phyloP scores from a whole-genome alignment of 352 stramenopile genomes.

The Phytophthora cryptogea region DNA sequence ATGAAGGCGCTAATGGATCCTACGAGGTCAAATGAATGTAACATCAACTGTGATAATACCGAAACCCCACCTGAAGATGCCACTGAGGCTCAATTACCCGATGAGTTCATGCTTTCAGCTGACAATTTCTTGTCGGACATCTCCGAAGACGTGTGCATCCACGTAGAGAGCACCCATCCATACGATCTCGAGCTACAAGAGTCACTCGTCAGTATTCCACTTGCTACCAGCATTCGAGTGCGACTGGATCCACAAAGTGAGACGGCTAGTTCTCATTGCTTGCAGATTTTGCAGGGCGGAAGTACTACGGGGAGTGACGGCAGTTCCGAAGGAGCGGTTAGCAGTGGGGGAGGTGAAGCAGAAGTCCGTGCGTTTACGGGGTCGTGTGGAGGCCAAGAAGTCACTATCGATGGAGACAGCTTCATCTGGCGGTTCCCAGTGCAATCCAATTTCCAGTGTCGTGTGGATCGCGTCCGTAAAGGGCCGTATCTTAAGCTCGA shows the following conservation, averaged over 20 bases:
- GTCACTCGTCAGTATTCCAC: conserved; percentile 74
- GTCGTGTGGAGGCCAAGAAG: conserved; percentile 77
- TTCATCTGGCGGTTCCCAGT: conserved; percentile 90
- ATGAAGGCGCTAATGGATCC: conserved; percentile 84
- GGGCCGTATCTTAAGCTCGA: conserved; percentile 91
- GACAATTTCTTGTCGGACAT: conserved; percentile 90
- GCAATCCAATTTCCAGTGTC: conserved; percentile 89
- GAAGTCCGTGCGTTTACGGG: conserved; percentile 88
- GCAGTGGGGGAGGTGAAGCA: conserved; percentile 76
- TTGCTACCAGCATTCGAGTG: conserved; percentile 85
- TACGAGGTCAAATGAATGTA: conserved; percentile 19
- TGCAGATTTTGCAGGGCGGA: conserved; percentile 86
- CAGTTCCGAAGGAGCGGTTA: conserved; percentile 52
- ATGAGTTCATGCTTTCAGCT: conserved; percentile 89
- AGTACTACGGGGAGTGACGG: conserved; percentile 26
- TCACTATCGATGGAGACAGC: conserved; percentile 85
- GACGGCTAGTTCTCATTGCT: conserved; percentile 85
- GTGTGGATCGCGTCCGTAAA: conserved; percentile 84
- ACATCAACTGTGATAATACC: neutral
- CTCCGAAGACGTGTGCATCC: conserved; percentile 83
- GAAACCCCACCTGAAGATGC: conserved; percentile 4
- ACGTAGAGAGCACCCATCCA: conserved; percentile 75
- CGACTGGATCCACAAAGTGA: conserved; percentile 78
- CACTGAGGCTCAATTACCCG: conserved; percentile 40
- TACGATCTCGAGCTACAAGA: conserved; percentile 87